Base-by-base conservation (phyloP, 768 basidiomycete genomes). In the Phlebiopsis flavidoalba region DNA sequence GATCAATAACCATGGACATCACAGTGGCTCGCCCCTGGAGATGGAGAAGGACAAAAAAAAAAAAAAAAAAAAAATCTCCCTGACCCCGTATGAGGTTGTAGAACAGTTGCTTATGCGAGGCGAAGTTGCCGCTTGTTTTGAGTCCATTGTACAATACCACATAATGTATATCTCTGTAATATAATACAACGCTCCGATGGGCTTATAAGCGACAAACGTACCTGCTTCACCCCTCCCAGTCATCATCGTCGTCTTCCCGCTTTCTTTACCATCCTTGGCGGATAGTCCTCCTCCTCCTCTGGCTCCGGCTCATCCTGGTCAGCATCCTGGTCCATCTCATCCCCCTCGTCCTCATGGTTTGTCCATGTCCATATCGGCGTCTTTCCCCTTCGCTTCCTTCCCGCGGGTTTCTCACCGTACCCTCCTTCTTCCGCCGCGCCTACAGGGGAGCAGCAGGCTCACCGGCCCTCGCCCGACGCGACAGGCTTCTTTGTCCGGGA, bases 21-120 rank as follows among this genome's bases (percentile, higher is more conserved):
- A 26, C 67, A 88, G 95, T 61, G 92, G 92, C 26, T 81, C 85
- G 36, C 74, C 81, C 35, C 71, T 93, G 59, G 84, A 89, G 40
- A 84, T 96, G 80, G 78, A 83, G 55, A 89, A 88, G 66, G 92
- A 88, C 8, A 87, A 91, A n/a, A n/a, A n/a, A n/a, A n/a, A n/a
- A n/a, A n/a, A n/a, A n/a, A n/a, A n/a, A n/a, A n/a, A n/a, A n/a
- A n/a, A n/a, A 61, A 92, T 95, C 59, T 89, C 91, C 46, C 69
- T 96, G 17, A 80, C 89, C 17, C 88, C 87, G 21, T 97, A 91
- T 72, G 77, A 79, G 24, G 80, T 88, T 19, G 85, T 94, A 5
- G 88, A 94, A 65, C 81, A 89, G 37, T 80, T 93, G 12, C 77
- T 94, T 47, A 75, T 78, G 40, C 76, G 86, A 68, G 91, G 87